phyloP scores from a whole-genome alignment of 139 green algal species.

The Coccomyxa sp. region DNA sequence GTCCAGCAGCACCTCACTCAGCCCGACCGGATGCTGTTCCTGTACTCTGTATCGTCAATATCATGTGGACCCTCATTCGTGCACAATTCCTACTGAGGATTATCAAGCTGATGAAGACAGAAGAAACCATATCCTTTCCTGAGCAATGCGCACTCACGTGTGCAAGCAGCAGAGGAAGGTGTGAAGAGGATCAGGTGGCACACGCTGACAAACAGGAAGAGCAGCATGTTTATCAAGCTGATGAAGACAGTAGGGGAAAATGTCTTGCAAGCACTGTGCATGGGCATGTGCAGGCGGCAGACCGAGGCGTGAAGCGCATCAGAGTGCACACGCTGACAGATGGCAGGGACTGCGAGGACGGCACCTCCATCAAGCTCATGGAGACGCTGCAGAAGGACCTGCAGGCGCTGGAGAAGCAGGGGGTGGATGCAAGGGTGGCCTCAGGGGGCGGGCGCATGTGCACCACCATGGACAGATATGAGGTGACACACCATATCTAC shows the following conservation, averaged over 20 bases:
- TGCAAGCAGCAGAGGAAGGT: neutral
- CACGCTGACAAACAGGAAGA: too few species aligned
- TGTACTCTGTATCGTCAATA: too few species aligned
- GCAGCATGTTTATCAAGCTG: too few species aligned
- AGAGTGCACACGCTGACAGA: conserved; percentile 61
- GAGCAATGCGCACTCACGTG: too few species aligned
- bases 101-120: too few species aligned
- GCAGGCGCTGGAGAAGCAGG: conserved; percentile 25
- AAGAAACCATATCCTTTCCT: too few species aligned
- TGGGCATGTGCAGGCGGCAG: conserved; percentile 20
- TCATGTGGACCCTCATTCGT: too few species aligned
- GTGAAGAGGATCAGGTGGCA: neutral
- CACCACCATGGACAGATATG: conserved; percentile 94
- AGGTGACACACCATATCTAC: conserved; percentile 56
- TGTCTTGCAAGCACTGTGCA: too few species aligned
- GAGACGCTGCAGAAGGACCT: conserved; percentile 45
- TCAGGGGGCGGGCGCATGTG: conserved; percentile 90
- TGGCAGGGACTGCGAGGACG: conserved; percentile 58
- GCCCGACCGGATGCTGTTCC: too few species aligned
- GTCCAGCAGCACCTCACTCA: too few species aligned
- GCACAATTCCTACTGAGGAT: too few species aligned
- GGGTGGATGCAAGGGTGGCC: conserved; percentile 76
- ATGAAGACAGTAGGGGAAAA: too few species aligned
- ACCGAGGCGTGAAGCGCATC: conserved; percentile 49
- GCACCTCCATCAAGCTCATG: conserved; percentile 46